Conservation (phyloP, 305 asterid genomes). For the Fraxinus sp. region DNA sequence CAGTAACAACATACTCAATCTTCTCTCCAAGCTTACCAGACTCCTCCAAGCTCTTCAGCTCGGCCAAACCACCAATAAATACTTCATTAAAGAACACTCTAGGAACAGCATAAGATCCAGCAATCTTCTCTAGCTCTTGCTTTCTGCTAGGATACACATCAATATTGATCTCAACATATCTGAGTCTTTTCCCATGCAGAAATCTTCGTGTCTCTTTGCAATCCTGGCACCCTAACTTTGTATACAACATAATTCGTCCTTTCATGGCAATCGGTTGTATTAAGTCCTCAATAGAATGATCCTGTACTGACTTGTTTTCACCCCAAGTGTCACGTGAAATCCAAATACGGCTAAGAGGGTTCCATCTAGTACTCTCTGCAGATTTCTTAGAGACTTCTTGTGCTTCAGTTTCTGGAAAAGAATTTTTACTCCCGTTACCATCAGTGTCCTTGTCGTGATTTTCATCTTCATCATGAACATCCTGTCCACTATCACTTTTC, state of each 20-base stretch:
- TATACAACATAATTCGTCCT: slow-evolving; percentile 76
- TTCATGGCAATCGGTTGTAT: slow-evolving; percentile 53
- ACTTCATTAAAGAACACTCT: slow-evolving; percentile 79
- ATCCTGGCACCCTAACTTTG: slow-evolving; percentile 69
- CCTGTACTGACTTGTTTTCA: slow-evolving; percentile 41
- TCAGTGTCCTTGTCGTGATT: slow-evolving; percentile 16
- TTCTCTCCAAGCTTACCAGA: slow-evolving; percentile 77
- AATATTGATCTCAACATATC: slow-evolving; percentile 71
- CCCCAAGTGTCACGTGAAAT: slow-evolving; percentile 42
- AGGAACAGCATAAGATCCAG: slow-evolving; percentile 74
- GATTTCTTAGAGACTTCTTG: slow-evolving; percentile 37
- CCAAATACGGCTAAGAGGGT: slow-evolving; percentile 63
- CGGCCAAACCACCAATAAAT: slow-evolving; percentile 68
- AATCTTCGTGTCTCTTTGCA: slow-evolving; percentile 63
- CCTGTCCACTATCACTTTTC: slow-evolving; percentile 54
- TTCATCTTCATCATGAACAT: slow-evolving; percentile 42
- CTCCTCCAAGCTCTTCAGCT: slow-evolving; percentile 62
- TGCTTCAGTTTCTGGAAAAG: slow-evolving; percentile 34
- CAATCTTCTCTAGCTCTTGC: slow-evolving; percentile 67
- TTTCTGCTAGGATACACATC: slow-evolving; percentile 77
- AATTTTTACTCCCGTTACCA: slow-evolving; percentile 25
- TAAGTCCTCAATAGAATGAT: slow-evolving; percentile 29
- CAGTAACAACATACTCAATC: slow-evolving; percentile 69
- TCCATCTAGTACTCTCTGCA: slow-evolving; percentile 54
- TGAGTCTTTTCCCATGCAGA: slow-evolving; percentile 62